Conservation (phyloP, 345 rosid genomes). For the Citrus sp. region DNA sequence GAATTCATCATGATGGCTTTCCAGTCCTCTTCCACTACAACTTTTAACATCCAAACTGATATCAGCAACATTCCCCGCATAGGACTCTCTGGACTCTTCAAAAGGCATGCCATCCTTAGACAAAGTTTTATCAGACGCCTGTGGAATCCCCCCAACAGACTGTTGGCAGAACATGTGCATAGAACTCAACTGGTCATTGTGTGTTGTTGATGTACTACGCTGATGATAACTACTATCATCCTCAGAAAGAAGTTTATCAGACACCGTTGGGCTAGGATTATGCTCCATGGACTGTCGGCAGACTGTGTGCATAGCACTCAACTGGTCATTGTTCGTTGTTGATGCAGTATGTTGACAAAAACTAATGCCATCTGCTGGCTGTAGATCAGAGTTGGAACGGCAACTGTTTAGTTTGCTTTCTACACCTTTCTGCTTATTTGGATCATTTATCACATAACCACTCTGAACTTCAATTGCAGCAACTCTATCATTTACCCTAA, state of each 20-base stretch:
- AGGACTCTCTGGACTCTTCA: conserved; percentile 18
- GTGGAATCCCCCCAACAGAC: conserved; percentile 21
- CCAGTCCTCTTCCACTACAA: conserved; percentile 14
- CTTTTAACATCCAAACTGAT: conserved; percentile 8
- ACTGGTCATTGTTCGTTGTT: conserved; percentile 13
- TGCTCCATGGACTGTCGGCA: conserved; percentile 18
- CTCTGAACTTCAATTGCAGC: conserved; percentile 22
- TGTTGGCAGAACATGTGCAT: conserved; percentile 10
- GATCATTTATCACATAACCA: conserved; percentile 26
- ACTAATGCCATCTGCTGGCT: conserved; percentile 18
- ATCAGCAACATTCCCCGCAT: conserved; percentile 13
- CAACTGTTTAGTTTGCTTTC: conserved; percentile 11
- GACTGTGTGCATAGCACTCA: conserved; percentile 4
- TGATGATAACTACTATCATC: conserved; percentile 14
- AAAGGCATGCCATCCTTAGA: conserved; percentile 14
- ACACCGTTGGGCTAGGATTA: conserved; percentile 20
- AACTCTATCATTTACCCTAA: conserved; percentile 21
- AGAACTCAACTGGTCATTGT: conserved; percentile 15
- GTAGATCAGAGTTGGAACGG: conserved; percentile 8
- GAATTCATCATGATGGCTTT: conserved; percentile 15
- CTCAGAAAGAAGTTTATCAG: conserved; percentile 6
- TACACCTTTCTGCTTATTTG: conserved; percentile 12
- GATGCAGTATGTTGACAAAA: conserved; percentile 19
- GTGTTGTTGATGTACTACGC: conserved; percentile 17
- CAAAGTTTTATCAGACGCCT: conserved; percentile 13